Conservation (phyloP, 1,284 basidiomycete genomes). For the Irpex sp. region DNA sequence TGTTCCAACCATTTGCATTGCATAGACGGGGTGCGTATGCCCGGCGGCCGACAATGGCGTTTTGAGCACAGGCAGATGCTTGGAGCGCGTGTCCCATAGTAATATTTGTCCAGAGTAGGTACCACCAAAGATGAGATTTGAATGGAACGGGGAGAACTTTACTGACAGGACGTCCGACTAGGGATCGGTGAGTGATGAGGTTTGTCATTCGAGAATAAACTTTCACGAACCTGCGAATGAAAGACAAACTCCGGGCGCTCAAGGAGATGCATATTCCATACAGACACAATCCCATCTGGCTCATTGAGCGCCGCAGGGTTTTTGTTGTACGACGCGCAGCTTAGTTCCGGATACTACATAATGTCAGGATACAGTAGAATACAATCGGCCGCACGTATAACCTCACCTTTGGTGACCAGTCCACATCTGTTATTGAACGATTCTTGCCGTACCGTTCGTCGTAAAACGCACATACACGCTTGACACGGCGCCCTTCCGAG, state of each 20-base stretch:
- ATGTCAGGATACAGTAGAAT: neutral
- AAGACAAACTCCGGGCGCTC: slow-evolving; percentile 98
- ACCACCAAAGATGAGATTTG: slow-evolving; percentile 94
- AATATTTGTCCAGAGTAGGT: slow-evolving; percentile 98
- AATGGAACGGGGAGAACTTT: slow-evolving; percentile 95
- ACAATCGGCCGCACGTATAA: too few species aligned
- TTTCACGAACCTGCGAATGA: slow-evolving; percentile 77
- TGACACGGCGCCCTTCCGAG: slow-evolving; percentile 82
- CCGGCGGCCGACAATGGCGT: slow-evolving; percentile 92
- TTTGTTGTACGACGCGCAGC: slow-evolving; percentile 94
- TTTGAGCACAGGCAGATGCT: slow-evolving; percentile 92
- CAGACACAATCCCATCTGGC: slow-evolving; percentile 92
- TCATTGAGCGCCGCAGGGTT: slow-evolving; percentile 88
- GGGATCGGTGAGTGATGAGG: slow-evolving; percentile 8
- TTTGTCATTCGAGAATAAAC: neutral
- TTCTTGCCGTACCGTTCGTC: slow-evolving; percentile 88
- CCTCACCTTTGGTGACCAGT: slow-evolving; percentile 91
- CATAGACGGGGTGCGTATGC: slow-evolving; percentile 98
- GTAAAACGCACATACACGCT: slow-evolving; percentile 82
- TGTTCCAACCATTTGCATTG: slow-evolving; percentile 95
- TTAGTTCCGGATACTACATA: slow-evolving; percentile 87
- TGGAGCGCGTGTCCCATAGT: slow-evolving; percentile 97
- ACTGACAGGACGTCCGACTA: slow-evolving; percentile 97
- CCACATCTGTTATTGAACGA: slow-evolving; percentile 90
- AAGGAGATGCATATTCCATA: slow-evolving; percentile 95